Evolutionary conservation across 192 early-diverging fungal genomes (phyloP).

Genomic region (Gigaspora rosea): DNA sequence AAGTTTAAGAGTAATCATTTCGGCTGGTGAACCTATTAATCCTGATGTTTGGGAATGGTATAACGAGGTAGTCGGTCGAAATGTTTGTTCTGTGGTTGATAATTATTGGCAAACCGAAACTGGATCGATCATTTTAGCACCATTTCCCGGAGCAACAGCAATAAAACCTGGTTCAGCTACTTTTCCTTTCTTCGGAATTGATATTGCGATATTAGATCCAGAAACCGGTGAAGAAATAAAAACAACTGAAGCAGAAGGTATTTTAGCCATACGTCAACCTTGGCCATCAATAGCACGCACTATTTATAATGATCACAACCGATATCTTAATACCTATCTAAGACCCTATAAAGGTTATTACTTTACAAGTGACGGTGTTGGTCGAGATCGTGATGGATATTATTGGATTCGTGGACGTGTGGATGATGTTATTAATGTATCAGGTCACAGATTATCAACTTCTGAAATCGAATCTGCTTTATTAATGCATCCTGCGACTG

Average conservation of each 20-base stretch:
- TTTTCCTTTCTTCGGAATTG: constrained; percentile 96
- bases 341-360: constrained; percentile 90
- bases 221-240: constrained; percentile 78
- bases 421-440: constrained; percentile 93
- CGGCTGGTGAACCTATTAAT: constrained; percentile 97
- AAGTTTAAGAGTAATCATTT: constrained; percentile 85
- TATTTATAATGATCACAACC: constrained; percentile 86
- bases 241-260: constrained; percentile 88
- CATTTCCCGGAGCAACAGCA: constrained; percentile 83
- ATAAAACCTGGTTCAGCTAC: constrained; percentile 96
- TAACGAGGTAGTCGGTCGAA: constrained; percentile 84
- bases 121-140: constrained; percentile 86
- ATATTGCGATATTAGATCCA: constrained; percentile 83
- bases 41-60: constrained; percentile 98
- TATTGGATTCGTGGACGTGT: constrained; percentile 91
- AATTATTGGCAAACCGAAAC: constrained; percentile 96
- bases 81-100: constrained; percentile 91
- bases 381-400: constrained; percentile 90
- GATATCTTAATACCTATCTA: constrained; percentile 93
- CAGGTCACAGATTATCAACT: constrained; percentile 91
- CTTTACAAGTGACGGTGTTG: constrained; percentile 94
- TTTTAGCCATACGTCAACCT: constrained; percentile 81
- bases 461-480: constrained; percentile 94
- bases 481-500: constrained; percentile 74
- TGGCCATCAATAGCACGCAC: constrained; percentile 95